phyloP scores from a whole-genome alignment of 1,139 yeast species.

The Taiozyma sp. region DNA sequence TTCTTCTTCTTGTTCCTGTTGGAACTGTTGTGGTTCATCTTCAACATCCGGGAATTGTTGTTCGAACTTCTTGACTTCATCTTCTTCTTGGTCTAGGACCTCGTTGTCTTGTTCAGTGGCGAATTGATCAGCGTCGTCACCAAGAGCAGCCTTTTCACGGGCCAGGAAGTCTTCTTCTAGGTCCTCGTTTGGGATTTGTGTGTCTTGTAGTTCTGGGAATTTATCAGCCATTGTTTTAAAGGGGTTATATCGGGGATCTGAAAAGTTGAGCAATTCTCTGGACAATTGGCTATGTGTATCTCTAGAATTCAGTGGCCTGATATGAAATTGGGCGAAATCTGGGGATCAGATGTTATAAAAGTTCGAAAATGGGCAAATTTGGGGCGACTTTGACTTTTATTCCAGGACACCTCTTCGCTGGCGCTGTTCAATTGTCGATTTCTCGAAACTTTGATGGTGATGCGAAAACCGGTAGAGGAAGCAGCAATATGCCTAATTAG shows the following conservation, averaged over 20 bases:
- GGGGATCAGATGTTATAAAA: background rate
- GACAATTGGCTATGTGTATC: background rate
- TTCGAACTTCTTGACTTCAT: slow-evolving; percentile 62
- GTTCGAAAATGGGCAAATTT: background rate
- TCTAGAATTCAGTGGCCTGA: background rate
- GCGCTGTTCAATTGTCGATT: background rate
- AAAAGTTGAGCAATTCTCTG: background rate
- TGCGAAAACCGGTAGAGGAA: background rate
- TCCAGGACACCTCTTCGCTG: background rate
- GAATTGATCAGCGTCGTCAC: slow-evolving; percentile 65
- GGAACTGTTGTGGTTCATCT: slow-evolving; percentile 12
- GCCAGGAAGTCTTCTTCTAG: slow-evolving; percentile 62
- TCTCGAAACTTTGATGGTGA: background rate
- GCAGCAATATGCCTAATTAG: background rate
- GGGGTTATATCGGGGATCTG: slow-evolving; percentile 4
- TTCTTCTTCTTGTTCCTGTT: slow-evolving; percentile 28
- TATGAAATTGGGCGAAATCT: too few species aligned
- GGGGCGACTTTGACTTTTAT: background rate
- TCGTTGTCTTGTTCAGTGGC: slow-evolving; percentile 62
- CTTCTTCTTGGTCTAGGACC: slow-evolving; percentile 47
- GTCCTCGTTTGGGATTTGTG: slow-evolving; percentile 32
- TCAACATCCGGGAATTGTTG: slow-evolving; percentile 66
- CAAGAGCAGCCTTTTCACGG: slow-evolving; percentile 81
- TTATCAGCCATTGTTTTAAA: slow-evolving; percentile 64
- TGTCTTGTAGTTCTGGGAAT: slow-evolving; percentile 73